Evolutionary conservation across 2,329 filamentous ascomycete species (phyloP).

Genomic region (Rhynchosporium secalis): DNA sequence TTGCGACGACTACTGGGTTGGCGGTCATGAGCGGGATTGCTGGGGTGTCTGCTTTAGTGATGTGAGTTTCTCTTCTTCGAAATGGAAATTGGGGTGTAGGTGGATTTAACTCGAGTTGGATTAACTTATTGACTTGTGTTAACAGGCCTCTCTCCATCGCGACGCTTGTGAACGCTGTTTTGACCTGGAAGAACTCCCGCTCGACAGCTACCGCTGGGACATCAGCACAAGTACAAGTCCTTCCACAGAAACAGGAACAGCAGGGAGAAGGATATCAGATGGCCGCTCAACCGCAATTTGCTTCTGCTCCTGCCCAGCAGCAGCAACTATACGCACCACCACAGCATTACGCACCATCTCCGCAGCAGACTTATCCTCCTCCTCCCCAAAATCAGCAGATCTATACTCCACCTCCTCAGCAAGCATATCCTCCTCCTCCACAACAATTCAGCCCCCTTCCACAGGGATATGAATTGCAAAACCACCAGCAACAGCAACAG

Average conservation of each 20-base stretch:
- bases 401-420: not conserved
- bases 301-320: not conserved
- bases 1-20: slow-evolving; percentile 16
- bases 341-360: slow-evolving; percentile 10
- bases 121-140: slow-evolving; percentile 2
- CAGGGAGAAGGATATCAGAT: slow-evolving; percentile 20
- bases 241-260: slow-evolving; percentile 14
- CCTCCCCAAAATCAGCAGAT: not conserved
- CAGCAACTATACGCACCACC: not conserved
- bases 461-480: not conserved
- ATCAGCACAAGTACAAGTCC: not conserved
- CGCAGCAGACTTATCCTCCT: slow-evolving; percentile 6
- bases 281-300: slow-evolving; percentile 15
- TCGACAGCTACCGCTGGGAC: not conserved
- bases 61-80: slow-evolving; percentile 17
- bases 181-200: slow-evolving; percentile 17
- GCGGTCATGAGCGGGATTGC: slow-evolving; percentile 21
- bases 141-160: slow-evolving; percentile 19
- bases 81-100: not conserved
- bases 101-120: not conserved
- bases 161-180: slow-evolving; percentile 11
- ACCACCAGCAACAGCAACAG: not conserved
- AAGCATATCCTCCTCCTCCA: not conserved
- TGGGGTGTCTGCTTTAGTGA: slow-evolving; percentile 22
- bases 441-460: not conserved